Base-by-base conservation (phyloP, 2,329 filamentous ascomycete species). In the Colletotrichum gloeosporioides region DNA sequence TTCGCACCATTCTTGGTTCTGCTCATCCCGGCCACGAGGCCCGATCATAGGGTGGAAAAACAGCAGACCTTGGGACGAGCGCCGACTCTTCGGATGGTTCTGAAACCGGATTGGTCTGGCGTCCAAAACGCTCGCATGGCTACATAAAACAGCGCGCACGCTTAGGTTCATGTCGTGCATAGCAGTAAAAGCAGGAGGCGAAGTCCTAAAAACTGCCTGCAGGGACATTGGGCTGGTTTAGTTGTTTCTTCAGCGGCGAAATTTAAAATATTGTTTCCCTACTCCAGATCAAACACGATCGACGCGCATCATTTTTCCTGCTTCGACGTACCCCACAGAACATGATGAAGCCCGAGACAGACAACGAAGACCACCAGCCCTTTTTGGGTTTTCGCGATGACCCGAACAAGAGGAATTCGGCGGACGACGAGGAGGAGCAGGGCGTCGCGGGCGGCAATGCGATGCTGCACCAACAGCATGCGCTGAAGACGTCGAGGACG, bases 311-410 rank as follows among this genome's bases (percentile, higher is more conserved):
- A 53, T 8, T 53, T 49, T 22, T 10, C 3, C 22, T 27, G 12
- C 25, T n/a, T 39, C n/a, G 62, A 25, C 22, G 1, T 27, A 2
- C 57, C 15, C n/a, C 16, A 27, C 13, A n/a, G 8, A 39, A n/a
- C 57, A 70, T 8, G 34, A 76, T 76, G 74, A 62, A 65, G 49
- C 49, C 29, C n/a, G 39, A 73, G 22, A 13, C 10, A 53, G 44
- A 53, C n/a, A 53, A 25, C 15, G 74, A 76, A 12, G 74, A 73
- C 7, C 53, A 61, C 12, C 64, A 76, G 65, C 74, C 74, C n/a
- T 76, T 76, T 9, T 6, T 76, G 18, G 74, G 74, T 1, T 76
- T 76, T 31, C 64, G 70, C 15, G 70, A 76, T 29, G 64, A 76
- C 22, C 64, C 64, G 2, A n/a, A 4, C 1, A 61, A 34, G 22